Base-by-base conservation (phyloP, 768 basidiomycete genomes). In the Kockovaella imperatae region DNA sequence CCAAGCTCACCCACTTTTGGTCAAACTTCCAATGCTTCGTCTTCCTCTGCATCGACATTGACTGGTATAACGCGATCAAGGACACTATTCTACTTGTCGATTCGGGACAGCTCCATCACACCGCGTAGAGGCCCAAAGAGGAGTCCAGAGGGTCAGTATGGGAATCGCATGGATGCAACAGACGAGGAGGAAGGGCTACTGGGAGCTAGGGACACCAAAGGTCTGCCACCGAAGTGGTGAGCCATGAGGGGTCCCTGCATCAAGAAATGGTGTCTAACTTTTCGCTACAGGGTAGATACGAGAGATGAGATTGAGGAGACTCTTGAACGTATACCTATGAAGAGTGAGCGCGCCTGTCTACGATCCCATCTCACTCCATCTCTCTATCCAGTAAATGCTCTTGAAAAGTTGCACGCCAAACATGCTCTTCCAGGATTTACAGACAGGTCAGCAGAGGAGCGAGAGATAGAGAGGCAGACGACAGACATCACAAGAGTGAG, bases 361-460 rank as follows among this genome's bases (percentile, higher is more conserved):
- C 35, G 23, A 11, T 36, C 35, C 18, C 17, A n/a, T 23, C n/a
- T n/a, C 6, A 17, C 14, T 25, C 14, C 7, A 25, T 50, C 32
- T 28, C 14, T 8, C 18, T 25, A 26, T 30, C 31, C 39, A 21
- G 17, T 14, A 8, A 23, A 40, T n/a, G 32, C 14, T 36, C 82
- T 99, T 32, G 95, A 97, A 72, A 95, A 86, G 70, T 80, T 99
- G 4, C 93, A 99, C 59, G 87, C 93, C 56, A 95, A 87, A 69
- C 91, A 95, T 70, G 84, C 84, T 49, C 79, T 99, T 5, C 95
- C 95, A 56, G 93, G 91, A 0, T 99, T 99, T 70, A 80, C 88
- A 67, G 95, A 99, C 78, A 84, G 95, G 44, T 77, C 85, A 2
- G 82, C 82, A 3, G 93, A 99, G 74, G 93, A 97, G 73, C 79